These are phyloP conservation scores for Chaetomiaceae sp. DNA, from an alignment of 2,329 filamentous ascomycete genomes.

Conservation along the genomic window DNA sequence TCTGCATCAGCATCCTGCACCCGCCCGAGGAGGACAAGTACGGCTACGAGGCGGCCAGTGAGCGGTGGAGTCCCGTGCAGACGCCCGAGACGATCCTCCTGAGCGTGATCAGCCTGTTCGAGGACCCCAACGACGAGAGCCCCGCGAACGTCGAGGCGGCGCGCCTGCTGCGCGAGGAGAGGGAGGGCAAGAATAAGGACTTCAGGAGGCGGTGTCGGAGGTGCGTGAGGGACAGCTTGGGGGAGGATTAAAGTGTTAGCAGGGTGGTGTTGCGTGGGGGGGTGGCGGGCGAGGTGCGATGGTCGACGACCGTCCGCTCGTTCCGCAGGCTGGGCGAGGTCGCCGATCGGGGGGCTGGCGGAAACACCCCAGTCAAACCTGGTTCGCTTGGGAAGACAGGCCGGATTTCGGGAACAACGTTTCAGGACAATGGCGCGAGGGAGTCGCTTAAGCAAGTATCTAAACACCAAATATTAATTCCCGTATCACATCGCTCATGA, in stretches of 20 bases:
- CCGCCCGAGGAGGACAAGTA: slow-evolving; percentile 90
- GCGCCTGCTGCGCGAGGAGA: slow-evolving; percentile 77
- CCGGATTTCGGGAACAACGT: too few relatives aligned
- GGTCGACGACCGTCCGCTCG: too few relatives aligned
- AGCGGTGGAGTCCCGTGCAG: slow-evolving; percentile 94
- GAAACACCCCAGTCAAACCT: too few relatives aligned
- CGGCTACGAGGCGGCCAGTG: slow-evolving; percentile 84
- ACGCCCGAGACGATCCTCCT: slow-evolving; percentile 91
- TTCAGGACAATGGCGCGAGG: too few relatives aligned
- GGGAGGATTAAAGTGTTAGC: slow-evolving; percentile 52
- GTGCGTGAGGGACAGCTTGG: slow-evolving; percentile 76
- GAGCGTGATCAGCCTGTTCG: slow-evolving; percentile 86
- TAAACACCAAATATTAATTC: not conserved
- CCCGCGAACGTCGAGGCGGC: slow-evolving; percentile 95
- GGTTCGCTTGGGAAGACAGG: too few relatives aligned
- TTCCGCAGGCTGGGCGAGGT: too few relatives aligned
- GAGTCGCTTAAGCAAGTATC: too few relatives aligned
- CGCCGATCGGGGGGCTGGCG: too few relatives aligned
- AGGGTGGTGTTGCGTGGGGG: not conserved
- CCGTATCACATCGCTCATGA: slow-evolving; percentile 15
- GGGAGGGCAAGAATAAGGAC: slow-evolving; percentile 55
- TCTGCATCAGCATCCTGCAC: slow-evolving; percentile 97
- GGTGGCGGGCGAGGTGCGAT: not conserved
- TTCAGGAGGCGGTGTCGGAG: slow-evolving; percentile 75
- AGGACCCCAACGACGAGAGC: slow-evolving; percentile 90